Conservation (phyloP, 2,329 filamentous ascomycete genomes). For the Oidium heveae region DNA sequence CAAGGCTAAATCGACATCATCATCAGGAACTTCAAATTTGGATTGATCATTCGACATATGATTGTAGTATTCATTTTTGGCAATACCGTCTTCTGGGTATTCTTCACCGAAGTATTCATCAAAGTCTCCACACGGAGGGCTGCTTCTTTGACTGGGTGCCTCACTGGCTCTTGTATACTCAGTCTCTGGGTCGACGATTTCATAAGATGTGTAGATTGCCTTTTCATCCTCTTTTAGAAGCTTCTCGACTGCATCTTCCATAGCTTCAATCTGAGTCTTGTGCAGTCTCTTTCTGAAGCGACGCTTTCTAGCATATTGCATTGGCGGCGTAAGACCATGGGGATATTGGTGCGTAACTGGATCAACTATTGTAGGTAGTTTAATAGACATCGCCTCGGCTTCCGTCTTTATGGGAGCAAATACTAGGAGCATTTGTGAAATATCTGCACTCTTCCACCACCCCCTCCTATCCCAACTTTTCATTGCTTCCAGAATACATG, state of each 20-base stretch:
- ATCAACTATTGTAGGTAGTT: conserved; percentile 11
- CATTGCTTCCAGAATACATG: conserved; percentile 45
- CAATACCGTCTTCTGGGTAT: conserved; percentile 16
- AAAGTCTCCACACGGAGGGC: conserved; percentile 12
- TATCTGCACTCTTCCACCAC: conserved; percentile 49
- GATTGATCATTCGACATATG: conserved; percentile 5
- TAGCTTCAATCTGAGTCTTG: conserved; percentile 28
- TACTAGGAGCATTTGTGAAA: conserved; percentile 51
- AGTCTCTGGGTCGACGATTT: conserved; percentile 17
- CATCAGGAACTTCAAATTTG: conserved; percentile 9
- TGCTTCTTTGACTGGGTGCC: conserved; percentile 9
- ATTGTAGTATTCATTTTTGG: conserved; percentile 16
- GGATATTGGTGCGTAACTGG: conserved; percentile 16
- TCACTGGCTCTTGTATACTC: conserved; percentile 8
- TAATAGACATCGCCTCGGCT: conserved; percentile 19
- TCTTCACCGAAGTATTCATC: conserved; percentile 16
- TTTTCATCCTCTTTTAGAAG: conserved; percentile 22
- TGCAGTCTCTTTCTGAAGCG: conserved; percentile 31
- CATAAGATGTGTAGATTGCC: conserved; percentile 17
- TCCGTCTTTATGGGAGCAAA: conserved; percentile 30
- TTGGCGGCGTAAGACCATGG: conserved; percentile 33
- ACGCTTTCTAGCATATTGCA: conserved; percentile 30
- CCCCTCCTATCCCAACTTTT: conserved; percentile 51
- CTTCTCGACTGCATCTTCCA: conserved; percentile 28
- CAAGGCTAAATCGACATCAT: neutral